Percentiles rank a stretch among this genome's conserved stretches.
Conservation (phyloP, 2,329 filamentous ascomycete species). For the Penicillium verrucosum region DNA sequence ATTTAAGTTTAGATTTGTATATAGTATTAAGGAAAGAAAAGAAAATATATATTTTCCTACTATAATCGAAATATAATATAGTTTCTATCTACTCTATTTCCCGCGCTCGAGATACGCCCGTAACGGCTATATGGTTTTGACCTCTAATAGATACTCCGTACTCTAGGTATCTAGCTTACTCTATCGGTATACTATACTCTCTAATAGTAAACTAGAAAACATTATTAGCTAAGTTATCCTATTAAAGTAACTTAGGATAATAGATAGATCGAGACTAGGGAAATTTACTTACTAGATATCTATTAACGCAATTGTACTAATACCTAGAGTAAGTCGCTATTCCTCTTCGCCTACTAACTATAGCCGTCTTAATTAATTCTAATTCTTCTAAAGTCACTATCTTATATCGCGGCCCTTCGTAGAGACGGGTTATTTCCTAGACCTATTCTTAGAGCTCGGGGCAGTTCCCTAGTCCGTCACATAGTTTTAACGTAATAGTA, state of each 20-base stretch:
- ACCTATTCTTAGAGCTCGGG: constrained; percentile 3
- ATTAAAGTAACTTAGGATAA: no score
- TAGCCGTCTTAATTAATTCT: constrained; percentile 10
- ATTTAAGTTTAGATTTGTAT: background rate
- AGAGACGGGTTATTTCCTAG: constrained; percentile 4
- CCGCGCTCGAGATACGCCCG: constrained; percentile 6
- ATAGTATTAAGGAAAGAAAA: background rate
- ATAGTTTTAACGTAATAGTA: background rate
- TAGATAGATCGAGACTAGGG: no score
- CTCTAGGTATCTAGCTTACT: constrained; percentile 25
- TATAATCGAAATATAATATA: no score
- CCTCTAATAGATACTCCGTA: constrained; percentile 10
- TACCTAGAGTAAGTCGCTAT: constrained; percentile 14
- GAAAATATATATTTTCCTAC: background rate
- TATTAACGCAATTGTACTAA: constrained; percentile 16
- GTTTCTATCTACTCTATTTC: constrained; percentile 8
- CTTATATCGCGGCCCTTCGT: constrained; percentile 3
- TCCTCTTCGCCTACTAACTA: constrained; percentile 9
- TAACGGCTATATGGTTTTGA: constrained; percentile 2
- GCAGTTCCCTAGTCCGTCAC: background rate
- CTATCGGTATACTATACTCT: constrained; percentile 33
- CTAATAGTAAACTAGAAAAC: constrained; percentile 27
- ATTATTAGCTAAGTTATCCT: background rate
- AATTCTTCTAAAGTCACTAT: constrained; percentile 9
- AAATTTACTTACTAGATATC: constrained; percentile 12